Evolutionary conservation across 768 basidiomycete genomes (phyloP), one percentile per base, ranked within the genome.

Genomic region (Exsudoporus frostii): DNA sequence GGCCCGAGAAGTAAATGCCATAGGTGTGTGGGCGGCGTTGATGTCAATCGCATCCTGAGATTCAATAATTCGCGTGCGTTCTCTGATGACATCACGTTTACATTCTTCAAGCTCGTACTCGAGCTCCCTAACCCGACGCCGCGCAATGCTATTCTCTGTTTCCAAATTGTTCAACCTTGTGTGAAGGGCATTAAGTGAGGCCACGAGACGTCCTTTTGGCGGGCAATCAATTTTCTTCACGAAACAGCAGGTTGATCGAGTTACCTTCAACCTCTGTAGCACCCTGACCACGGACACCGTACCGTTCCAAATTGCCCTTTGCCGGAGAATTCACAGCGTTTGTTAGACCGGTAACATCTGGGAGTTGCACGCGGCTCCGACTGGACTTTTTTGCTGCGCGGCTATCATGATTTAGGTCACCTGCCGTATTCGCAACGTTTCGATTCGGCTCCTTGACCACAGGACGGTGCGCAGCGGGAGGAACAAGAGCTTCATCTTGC

Each of bases 91-190:
- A 41, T 94, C 88, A n/a, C 80, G 78, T 65, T 88, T 90, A 58
- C 89, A 90, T 14, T 80, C 80, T 56, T 96, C 92, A 7, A 97
- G 77, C 65, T 96, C 94, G 50, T 79, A 74, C 69, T 97, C 94
- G 3, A 97, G 78, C 64, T 96, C 93, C 34, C 84, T 74, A n/a
- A 97, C 89, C 17, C 92, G 78, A 24, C 88, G 76, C 2, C 90
- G 79, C 5, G 92, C 92, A 9, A 90, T 80, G 5, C 84, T 76
- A 59, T 95, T 95, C 63, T 96, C 90, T 0, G 82, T 79, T 61
- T 94, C 90, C 4, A 95, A 78, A 36, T 85, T 79, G 15, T 82
- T 75, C 9, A 96, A 74, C 56, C 88, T 85, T 27, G 76, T 71
- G 57, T 88, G 91, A 11, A 89, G 81, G 7, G 74, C 70, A 48